Evolutionary conservation across 352 stramenopile genomes (phyloP).

Genomic region (Globisporangium perplexum): DNA sequence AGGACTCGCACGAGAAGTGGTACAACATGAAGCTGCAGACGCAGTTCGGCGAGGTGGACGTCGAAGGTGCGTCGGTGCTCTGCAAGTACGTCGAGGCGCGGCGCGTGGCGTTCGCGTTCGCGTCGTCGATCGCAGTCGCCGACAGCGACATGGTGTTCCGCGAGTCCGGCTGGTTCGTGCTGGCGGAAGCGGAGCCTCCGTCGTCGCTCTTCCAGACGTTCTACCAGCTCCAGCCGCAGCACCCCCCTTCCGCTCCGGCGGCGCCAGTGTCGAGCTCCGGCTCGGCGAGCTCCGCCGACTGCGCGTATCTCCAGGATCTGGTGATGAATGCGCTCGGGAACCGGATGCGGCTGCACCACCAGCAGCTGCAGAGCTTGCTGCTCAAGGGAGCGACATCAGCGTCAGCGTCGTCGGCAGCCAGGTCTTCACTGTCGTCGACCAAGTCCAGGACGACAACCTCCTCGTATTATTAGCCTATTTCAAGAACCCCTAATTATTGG

Average conservation of each 20-base stretch:
- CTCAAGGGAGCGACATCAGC: not conserved
- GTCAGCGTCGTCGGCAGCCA: no score
- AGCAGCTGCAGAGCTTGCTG: slow-evolving; percentile 9
- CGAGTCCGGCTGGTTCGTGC: slow-evolving; percentile 10
- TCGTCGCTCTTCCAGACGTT: slow-evolving; percentile 14
- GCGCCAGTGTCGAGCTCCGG: not conserved
- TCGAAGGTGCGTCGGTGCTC: slow-evolving; percentile 7
- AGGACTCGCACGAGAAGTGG: slow-evolving; percentile 5
- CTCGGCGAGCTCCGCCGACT: not conserved
- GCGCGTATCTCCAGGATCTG: slow-evolving; percentile 9
- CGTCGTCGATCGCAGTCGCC: slow-evolving; percentile 7
- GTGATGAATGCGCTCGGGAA: slow-evolving; percentile 13
- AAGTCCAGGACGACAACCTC: no score
- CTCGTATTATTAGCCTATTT: not conserved
- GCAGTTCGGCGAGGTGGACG: slow-evolving; percentile 7
- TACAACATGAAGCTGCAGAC: slow-evolving; percentile 5
- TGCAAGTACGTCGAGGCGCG: not conserved
- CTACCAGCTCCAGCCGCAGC: slow-evolving; percentile 8
- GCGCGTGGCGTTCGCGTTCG: slow-evolving; percentile 6
- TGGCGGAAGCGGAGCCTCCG: not conserved
- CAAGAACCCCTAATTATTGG: not conserved
- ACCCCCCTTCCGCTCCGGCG: not conserved
- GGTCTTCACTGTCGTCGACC: no score
- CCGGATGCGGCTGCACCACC: slow-evolving; percentile 9
- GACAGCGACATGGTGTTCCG: slow-evolving; percentile 9